Evolutionary conservation across 1,284 basidiomycete genomes (phyloP).

Genomic region (Ganoderma boninense): DNA sequence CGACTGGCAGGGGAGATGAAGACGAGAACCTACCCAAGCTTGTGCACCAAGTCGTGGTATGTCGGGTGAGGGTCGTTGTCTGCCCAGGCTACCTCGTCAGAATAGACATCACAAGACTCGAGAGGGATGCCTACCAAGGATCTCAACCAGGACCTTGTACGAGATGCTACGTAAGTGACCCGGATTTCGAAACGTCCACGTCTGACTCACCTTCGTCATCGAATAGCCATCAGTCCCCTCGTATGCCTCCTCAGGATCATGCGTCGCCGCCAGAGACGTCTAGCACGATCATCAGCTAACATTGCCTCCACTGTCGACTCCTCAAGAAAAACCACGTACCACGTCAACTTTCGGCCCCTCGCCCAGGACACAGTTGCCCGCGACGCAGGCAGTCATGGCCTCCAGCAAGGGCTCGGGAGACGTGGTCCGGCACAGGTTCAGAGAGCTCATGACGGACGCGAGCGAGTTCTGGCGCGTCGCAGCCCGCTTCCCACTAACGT

Average conservation of each 20-base stretch:
- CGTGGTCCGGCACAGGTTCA: not conserved
- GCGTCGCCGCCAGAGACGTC: slow-evolving; percentile 21
- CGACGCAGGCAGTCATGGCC: not conserved
- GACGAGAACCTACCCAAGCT: slow-evolving; percentile 15
- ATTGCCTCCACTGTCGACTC: not conserved
- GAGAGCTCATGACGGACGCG: not conserved
- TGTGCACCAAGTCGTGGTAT: slow-evolving; percentile 10
- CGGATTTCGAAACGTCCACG: too few species aligned
- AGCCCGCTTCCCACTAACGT: not conserved
- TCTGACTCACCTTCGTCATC: slow-evolving; percentile 22
- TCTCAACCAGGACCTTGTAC: slow-evolving; percentile 16
- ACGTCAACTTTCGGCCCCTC: not conserved
- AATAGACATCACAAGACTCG: not conserved
- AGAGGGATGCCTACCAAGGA: slow-evolving; percentile 15
- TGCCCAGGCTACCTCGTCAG: slow-evolving; percentile 1
- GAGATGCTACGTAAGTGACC: not conserved
- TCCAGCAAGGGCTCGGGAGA: not conserved
- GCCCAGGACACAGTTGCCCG: not conserved
- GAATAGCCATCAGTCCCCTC: slow-evolving; percentile 14
- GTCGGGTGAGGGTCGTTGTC: slow-evolving; percentile 19
- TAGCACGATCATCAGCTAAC: not conserved
- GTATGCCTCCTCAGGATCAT: slow-evolving; percentile 17
- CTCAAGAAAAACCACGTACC: not conserved
- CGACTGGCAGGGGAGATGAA: not conserved
- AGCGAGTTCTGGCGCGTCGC: slow-evolving; percentile 1